Conservation (phyloP, 2,329 filamentous ascomycete genomes). For the Paracoccidioides brasiliensis region DNA sequence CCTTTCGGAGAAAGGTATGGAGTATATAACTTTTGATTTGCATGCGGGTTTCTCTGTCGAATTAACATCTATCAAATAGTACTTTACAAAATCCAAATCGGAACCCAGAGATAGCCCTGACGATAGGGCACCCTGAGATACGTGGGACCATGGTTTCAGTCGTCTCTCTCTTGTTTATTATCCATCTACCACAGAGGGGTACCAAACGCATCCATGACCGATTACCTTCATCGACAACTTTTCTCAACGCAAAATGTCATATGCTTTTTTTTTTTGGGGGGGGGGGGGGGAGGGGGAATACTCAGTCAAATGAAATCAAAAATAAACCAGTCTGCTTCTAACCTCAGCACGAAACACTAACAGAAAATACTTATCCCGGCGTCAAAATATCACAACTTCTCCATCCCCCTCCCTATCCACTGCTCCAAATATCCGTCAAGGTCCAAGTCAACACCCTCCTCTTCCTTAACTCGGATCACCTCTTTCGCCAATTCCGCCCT, state of each 20-base stretch:
- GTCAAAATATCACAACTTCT: slow-evolving; percentile 3
- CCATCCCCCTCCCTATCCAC: background rate
- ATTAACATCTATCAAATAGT: background rate
- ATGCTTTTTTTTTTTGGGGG: no score
- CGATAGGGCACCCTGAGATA: background rate
- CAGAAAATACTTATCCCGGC: background rate
- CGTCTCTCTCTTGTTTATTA: background rate
- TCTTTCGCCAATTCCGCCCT: slow-evolving; percentile 27
- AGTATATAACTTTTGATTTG: background rate
- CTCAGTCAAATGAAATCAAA: no score
- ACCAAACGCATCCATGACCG: background rate
- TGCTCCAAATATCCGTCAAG: slow-evolving; percentile 9
- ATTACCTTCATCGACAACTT: no score
- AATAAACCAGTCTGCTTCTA: no score
- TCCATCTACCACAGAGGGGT: background rate
- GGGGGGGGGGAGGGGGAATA: no score
- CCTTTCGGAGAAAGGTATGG: slow-evolving; percentile 44
- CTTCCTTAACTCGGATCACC: slow-evolving; percentile 21
- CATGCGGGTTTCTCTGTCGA: background rate
- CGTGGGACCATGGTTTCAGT: background rate
- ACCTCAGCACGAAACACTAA: background rate
- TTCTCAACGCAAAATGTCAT: no score
- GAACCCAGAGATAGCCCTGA: background rate
- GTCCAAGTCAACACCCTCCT: slow-evolving; percentile 26
- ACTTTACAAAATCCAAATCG: background rate